phyloP scores from a whole-genome alignment of 208 protist species.

The Phytomonas sp. region DNA sequence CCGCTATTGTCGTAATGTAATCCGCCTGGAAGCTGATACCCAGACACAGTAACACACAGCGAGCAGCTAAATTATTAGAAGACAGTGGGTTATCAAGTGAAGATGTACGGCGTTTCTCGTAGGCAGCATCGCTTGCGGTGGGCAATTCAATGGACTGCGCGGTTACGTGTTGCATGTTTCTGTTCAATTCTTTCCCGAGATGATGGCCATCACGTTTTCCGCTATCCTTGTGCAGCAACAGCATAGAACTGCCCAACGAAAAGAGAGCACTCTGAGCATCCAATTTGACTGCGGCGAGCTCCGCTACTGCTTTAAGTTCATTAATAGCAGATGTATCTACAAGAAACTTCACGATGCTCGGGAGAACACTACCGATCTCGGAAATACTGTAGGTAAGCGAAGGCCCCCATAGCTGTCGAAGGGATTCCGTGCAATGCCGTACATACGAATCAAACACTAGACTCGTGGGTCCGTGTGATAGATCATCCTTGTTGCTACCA shows the following conservation, averaged over 20 bases:
- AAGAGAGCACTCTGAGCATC: constrained; percentile 50
- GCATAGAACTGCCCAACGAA: constrained; percentile 16
- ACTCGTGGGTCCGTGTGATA: neutral
- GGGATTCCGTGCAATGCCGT: constrained; percentile 19
- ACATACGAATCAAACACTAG: constrained; percentile 13
- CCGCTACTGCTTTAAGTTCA: constrained; percentile 26
- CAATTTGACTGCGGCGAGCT: constrained; percentile 36
- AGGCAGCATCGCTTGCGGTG: neutral
- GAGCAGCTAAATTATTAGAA: constrained; percentile 13
- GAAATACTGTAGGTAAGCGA: constrained; percentile 40
- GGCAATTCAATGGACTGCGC: neutral
- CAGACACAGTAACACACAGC: constrained; percentile 26
- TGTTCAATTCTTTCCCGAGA: neutral
- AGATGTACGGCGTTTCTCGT: constrained; percentile 13
- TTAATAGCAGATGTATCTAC: constrained; percentile 31
- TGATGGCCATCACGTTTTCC: neutral
- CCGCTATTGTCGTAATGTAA: constrained; percentile 51
- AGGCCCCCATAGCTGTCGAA: constrained; percentile 40
- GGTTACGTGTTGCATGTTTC: neutral
- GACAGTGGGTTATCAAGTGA: constrained; percentile 5
- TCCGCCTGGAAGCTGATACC: constrained; percentile 54
- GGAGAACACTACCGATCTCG: constrained; percentile 38
- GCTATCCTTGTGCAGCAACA: neutral
- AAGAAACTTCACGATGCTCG: constrained; percentile 41
- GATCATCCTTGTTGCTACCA: neutral